Evolutionary conservation across 495 filamentous ascomycete genomes (phyloP), one percentile per base, ranked within the genome.

Genomic region (Penicillium pulvis): DNA sequence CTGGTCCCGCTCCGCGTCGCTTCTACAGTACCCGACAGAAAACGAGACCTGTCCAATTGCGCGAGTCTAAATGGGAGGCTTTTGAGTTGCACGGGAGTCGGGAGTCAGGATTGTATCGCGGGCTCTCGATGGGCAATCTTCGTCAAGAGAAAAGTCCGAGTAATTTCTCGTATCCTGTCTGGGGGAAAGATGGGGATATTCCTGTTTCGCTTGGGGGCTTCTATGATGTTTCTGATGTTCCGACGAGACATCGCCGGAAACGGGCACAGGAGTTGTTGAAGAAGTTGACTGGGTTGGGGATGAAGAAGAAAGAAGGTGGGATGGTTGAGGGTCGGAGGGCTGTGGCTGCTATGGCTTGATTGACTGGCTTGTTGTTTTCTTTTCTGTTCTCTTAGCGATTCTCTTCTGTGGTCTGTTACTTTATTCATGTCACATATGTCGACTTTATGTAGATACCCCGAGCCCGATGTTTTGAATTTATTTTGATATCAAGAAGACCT

Each of bases 231-330:
- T 54, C 11, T 45, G 41, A 43, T 14, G 23, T 9, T 1, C 35
- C 33, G 10, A 42, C 46, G 3, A 39, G 51, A 7, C 56, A 62
- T 28, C 43, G 58, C 31, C 36, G 65, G 8, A 53, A 58, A 23
- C 51, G 57, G 10, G 67, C 67, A 2, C 63, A 62, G 33, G 24
- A 58, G 23, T 44, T 70, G 28, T 48, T 68, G 47, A 63, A 54
- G 51, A 70, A 58, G 49, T 64, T 70, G 60, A 49, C 65, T 35
- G 67, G 67, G 14, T 30, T 68, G 19, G 48, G 67, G 44, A 47
- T 47, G 51, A 45, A 51, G 45, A 46, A 47, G 46, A 61, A 57
- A 16, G 65, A 39, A 0, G 17, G 17, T n/a, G 43, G n/a, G 10
- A 36, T 36, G 5, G 26, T 50, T 19, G 39, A 47, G 45, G 23